Evolutionary conservation across 148 eudicot genomes (phyloP), one percentile per base, ranked within the genome.

Genomic region (Polygonum aviculare): DNA sequence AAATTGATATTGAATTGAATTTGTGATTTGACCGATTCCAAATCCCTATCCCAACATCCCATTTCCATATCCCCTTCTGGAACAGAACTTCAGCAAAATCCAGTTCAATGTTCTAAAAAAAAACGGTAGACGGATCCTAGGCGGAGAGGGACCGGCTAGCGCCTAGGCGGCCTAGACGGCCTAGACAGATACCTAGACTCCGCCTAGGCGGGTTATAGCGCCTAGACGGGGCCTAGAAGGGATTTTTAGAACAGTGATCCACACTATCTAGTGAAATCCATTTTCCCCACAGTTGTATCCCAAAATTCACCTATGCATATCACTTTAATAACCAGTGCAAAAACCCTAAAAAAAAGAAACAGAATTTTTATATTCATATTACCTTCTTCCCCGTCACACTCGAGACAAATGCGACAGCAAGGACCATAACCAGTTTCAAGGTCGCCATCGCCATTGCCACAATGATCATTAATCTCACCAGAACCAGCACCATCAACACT

Each of bases 321-420:
- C 12, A 60, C 5, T 60, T 9, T 14, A 8, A 54, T 21, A 54
- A 54, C 2, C 22, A 54, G 39, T 8, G 41, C 44, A 10, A 36
- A 67, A 35, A 26, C 36, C 39, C 38, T 26, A 33, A 36, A 7
- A 36, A 15, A 41, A 36, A 14, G 15, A 6, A 16, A 35, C 5
- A 36, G 3, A 36, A 16, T 12, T 19, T 10, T 60, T 11, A 26
- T 22, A 16, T 26, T 22, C 67, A 0, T 22, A 12, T 39, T 26
- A 88, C 94, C 94, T 77, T 81, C 87, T 39, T 90, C 91, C 9
- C 90, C 94, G 51, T 90, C 97, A 54, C 86, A 86, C 79, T 92
- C 94, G 38, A 92, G 94, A 85, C 97, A 92, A 82, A 92, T 92
- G 39, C 98, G 91, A 79, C 98, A 93, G 77, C 78, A 80, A 62